Evolutionary conservation across 2,329 filamentous ascomycete species (phyloP), one percentile per base, ranked within the genome.

Genomic region (Tympanopsis confertula): DNA sequence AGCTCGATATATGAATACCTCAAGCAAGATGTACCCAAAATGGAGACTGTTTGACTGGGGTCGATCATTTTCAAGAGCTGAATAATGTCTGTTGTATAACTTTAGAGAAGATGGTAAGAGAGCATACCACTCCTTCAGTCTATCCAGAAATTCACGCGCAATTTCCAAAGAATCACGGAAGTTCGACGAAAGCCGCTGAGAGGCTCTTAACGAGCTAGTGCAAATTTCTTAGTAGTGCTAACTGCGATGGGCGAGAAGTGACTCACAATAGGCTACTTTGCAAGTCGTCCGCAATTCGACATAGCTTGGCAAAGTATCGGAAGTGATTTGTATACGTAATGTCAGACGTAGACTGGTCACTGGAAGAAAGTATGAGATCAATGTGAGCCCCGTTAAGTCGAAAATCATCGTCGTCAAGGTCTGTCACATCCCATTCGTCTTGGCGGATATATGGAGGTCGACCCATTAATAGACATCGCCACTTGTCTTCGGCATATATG

Each of bases 401-500:
- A 36, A 42, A 44, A 42, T 41, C 42, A 24, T 45, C 41, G 35
- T 39, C 28, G 18, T 40, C 20, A 36, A 39, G 42, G 29, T 19
- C n/a, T 22, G 29, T 41, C 35, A 41, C 24, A 19, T 33, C 13
- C 56, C 56, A 61, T 32, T 61, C 55, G 3, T 52, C 50, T 0
- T 40, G 40, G 3, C 50, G 49, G 19, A 61, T 55, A 36, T 54
- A 57, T 2, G 57, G 50, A 2, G 58, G 58, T 2, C 55, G 48
- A 0, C 58, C 58, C 40, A 51, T 44, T 4, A 59, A 46, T n/a
- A 62, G 39, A 10, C 51, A 50, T 3, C 50, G 46, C 52, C 57
- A 61, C 41, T 58, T 61, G 22, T 62, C 58, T 39, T 61, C 54
- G 13, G 52, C 44, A 35, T 59, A 62, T 4, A 61, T 43, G 4